phyloP scores from a whole-genome alignment of 352 stramenopile genomes.

The Phytophthora multivora region DNA sequence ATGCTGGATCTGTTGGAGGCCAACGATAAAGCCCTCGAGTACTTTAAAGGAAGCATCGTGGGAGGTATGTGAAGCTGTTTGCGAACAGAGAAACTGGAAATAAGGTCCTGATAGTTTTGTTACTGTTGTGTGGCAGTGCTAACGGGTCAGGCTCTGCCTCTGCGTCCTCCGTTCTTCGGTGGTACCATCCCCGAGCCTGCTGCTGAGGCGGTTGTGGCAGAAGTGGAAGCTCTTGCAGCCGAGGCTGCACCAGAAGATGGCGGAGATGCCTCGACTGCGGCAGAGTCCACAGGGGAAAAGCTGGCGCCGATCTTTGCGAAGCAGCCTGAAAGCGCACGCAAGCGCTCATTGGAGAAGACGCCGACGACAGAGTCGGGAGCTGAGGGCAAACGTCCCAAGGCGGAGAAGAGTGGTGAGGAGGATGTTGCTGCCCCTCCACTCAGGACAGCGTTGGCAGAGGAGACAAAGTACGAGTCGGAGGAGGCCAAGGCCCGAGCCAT shows the following conservation, averaged over 20 bases:
- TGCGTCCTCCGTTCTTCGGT: conserved; percentile 45
- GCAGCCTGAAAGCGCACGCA: conserved; percentile 21
- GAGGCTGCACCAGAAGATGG: background rate
- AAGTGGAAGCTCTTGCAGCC: conserved; percentile 20
- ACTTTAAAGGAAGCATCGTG: conserved; percentile 71
- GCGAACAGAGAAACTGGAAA: background rate
- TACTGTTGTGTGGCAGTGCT: conserved; percentile 36
- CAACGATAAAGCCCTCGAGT: conserved; percentile 50
- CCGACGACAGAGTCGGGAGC: conserved; percentile 1
- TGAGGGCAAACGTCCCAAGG: conserved; percentile 28
- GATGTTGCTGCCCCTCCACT: conserved; percentile 17
- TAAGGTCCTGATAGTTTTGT: background rate
- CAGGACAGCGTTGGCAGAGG: conserved; percentile 23
- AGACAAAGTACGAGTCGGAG: conserved; percentile 30
- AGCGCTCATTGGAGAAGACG: conserved; percentile 46
- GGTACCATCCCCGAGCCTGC: conserved; percentile 32
- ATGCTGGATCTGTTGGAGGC: conserved; percentile 52
- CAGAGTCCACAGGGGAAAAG: conserved; percentile 20
- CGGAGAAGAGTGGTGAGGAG: background rate
- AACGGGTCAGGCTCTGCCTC: conserved; percentile 40
- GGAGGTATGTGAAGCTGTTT: conserved; percentile 35
- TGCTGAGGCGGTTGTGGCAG: conserved; percentile 20
- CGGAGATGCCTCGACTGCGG: conserved; percentile 2
- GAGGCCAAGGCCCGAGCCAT: conserved; percentile 39
- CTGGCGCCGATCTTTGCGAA: conserved; percentile 39